Evolutionary conservation across 2,329 filamentous ascomycete genomes (phyloP).

Genomic region (Westerdykella sp.): DNA sequence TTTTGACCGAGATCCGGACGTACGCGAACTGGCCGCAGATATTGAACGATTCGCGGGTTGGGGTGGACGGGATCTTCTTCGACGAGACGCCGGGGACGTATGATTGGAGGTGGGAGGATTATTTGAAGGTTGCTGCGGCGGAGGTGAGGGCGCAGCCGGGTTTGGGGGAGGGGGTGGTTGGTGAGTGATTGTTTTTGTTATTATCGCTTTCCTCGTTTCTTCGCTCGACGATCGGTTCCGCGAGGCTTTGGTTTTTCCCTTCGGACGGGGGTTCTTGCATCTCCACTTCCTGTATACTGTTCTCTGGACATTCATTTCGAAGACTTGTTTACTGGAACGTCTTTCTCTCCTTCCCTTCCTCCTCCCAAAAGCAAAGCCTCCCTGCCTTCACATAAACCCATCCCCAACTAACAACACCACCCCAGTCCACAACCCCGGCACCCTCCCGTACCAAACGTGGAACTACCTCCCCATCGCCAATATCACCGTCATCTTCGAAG

Average conservation of each 20-base stretch:
- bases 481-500: conserved; percentile 29
- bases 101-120: conserved; percentile 13
- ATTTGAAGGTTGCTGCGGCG: conserved; percentile 16
- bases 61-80: conserved; percentile 48
- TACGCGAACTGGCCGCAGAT: conserved; percentile 45
- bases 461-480: conserved; percentile 29
- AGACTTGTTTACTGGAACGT: too few species aligned
- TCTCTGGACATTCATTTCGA: too few species aligned
- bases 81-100: conserved; percentile 44
- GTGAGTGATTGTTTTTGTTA: conserved; percentile 8
- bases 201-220: neutral
- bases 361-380: neutral
- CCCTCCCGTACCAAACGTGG: conserved; percentile 12
- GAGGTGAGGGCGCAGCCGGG: conserved; percentile 15
- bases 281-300: too few species aligned
- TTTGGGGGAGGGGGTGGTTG: conserved; percentile 22
- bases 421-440: conserved; percentile 28
- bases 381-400: neutral
- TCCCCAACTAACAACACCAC: neutral
- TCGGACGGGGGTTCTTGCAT: too few species aligned
- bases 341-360: too few species aligned
- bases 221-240: too few species aligned
- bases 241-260: too few species aligned
- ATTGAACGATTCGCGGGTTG: conserved; percentile 34
- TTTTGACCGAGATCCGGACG: conserved; percentile 40